Evolutionary conservation across 495 filamentous ascomycete species (phyloP), one percentile per base, ranked within the genome.

Genomic region (Cryomyces minteri): DNA sequence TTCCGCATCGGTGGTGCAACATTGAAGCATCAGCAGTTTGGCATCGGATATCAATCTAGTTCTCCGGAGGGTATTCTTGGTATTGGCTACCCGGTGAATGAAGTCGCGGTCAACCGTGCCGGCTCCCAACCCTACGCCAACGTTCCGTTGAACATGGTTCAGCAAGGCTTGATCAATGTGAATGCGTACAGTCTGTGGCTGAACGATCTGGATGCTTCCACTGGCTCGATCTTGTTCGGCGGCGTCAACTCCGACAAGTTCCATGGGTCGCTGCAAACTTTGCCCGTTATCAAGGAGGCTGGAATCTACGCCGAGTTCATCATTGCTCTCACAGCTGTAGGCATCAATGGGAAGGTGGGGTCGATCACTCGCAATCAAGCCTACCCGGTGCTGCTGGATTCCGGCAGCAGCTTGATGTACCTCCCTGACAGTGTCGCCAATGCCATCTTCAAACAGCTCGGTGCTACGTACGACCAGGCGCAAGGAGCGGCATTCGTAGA

Each of bases 181-280:
- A 82, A 77, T 49, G 86, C 88, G 11, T 98, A 88, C 61, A 86
- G 79, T 48, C 61, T 94, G 0, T 94, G 85, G 85, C 69, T 94
- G 31, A 85, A 93, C 64, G 82, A 88, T 51, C 68, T 87, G 0
- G 68, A 80, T 7, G 52, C 66, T 4, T 57, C 68, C 49, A 80
- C 73, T 5, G 90, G 90, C 32, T 78, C 73, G 42, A 84, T 98
- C 44, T 66, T 98, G 9, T 98, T 98, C 53, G 90, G 90, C 29
- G 90, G 90, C 41, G 76, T 98, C 43, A 82, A 98, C 61, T 79
- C 77, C 1, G 79, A 68, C 32, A 84, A 88, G 54, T 96, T 78
- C 60, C 62, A 61, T 5, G 86, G 84, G 28, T 51, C 64, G 2
- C 74, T 98, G 5, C 59, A 73, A 40, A 88, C 80, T 4, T 64